A percentile compares a stretch with the other conserved stretches of the same genome.
Evolutionary conservation across 2,329 filamentous ascomycete species (phyloP).

Genomic region (Penicillium sp.): DNA sequence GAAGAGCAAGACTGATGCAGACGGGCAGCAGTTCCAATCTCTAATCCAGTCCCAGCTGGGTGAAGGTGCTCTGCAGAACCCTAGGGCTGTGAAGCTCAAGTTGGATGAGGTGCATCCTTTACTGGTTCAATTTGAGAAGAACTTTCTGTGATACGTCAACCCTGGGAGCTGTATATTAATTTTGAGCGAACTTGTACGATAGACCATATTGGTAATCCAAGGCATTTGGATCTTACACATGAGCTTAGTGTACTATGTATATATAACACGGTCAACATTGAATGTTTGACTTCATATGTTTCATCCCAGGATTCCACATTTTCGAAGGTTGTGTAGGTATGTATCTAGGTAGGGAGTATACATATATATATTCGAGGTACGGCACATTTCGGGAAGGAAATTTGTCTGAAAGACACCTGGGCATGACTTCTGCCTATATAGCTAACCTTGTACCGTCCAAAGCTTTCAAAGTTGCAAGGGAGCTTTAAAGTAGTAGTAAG

Average conservation of each 20-base stretch:
- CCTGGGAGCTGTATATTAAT: background rate
- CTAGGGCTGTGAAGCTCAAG: constrained; percentile 36
- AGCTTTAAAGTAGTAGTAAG: no score
- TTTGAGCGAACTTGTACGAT: constrained; percentile 14
- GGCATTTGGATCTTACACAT: background rate
- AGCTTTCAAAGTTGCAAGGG: no score
- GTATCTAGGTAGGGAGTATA: no score
- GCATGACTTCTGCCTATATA: no score
- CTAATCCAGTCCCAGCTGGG: constrained; percentile 29
- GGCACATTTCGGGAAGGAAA: no score
- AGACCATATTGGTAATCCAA: constrained; percentile 8
- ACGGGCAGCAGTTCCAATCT: constrained; percentile 26
- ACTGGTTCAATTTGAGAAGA: constrained; percentile 38
- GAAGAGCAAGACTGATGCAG: constrained; percentile 40
- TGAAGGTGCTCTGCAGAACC: constrained; percentile 30
- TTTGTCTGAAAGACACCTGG: no score
- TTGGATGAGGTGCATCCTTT: constrained; percentile 39
- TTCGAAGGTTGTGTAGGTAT: background rate
- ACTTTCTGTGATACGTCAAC: constrained; percentile 31
- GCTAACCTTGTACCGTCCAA: no score
- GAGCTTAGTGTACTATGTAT: no score
- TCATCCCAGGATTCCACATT: background rate
- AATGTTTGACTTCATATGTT: background rate
- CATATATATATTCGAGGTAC: no score
- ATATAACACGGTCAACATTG: no score